Conservation (phyloP, 2,329 filamentous ascomycete genomes). For the Salinomyces thailandicus region DNA sequence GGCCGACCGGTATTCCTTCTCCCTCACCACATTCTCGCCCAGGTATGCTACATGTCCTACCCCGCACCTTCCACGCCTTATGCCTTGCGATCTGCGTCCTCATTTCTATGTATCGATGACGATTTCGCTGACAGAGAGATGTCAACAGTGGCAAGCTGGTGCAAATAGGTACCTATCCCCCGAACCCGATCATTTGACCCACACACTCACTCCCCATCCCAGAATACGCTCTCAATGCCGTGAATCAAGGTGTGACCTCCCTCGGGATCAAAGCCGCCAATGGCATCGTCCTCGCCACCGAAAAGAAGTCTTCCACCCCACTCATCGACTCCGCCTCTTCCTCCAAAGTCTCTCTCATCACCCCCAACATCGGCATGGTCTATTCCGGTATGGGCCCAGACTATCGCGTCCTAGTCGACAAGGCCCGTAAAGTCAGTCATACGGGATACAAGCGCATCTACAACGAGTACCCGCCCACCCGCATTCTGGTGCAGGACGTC, state of each 20-base stretch:
- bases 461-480: conserved; percentile 98
- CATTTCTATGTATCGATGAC: not conserved
- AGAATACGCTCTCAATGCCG: conserved; percentile 99
- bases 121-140: conserved; percentile 36
- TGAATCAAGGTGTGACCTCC: conserved; percentile 97
- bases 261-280: conserved; percentile 99
- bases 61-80: no score
- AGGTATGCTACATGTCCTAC: conserved; percentile 58
- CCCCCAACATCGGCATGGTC: conserved; percentile 98
- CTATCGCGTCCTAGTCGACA: conserved; percentile 94
- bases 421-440: conserved; percentile 95
- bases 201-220: conserved; percentile 6
- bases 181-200: conserved; percentile 6
- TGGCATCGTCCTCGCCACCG: conserved; percentile 94
- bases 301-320: conserved; percentile 98
- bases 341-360: conserved; percentile 95
- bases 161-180: conserved; percentile 64
- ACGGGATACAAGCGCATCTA: conserved; percentile 99
- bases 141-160: conserved; percentile 83
- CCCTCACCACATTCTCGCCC: conserved; percentile 96
- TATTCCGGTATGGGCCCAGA: conserved; percentile 99
- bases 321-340: conserved; percentile 91
- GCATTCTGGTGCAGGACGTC: conserved; percentile 98
- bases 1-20: conserved; percentile 99
- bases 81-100: no score